Conservation (phyloP, 2,329 filamentous ascomycete genomes). For the Escovopsis sp. region DNA sequence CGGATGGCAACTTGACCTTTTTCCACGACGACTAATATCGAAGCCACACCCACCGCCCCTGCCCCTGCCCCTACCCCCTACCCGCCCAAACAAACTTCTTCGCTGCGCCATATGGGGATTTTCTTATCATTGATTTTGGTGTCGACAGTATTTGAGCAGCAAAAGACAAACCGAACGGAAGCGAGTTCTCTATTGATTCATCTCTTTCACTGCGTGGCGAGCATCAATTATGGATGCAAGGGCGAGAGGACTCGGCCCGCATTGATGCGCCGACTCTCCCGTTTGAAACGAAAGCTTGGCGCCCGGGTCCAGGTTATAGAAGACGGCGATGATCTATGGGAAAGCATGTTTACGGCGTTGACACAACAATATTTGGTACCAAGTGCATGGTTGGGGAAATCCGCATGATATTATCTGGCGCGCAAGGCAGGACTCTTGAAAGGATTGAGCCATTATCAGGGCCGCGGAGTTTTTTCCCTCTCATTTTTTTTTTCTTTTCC, state of each 20-base stretch:
- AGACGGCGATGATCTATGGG: constrained; percentile 14
- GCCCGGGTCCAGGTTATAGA: constrained; percentile 18
- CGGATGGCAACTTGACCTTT: constrained; percentile 32
- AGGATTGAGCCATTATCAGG: constrained; percentile 11
- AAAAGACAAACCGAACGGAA: too few relatives aligned
- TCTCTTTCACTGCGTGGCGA: constrained; percentile 4
- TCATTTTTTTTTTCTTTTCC: not conserved
- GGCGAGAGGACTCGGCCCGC: constrained; percentile 5
- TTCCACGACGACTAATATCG: constrained; percentile 31
- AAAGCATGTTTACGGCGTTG: constrained; percentile 23
- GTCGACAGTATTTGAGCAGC: not conserved
- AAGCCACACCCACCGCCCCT: not conserved
- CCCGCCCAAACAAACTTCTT: too few relatives aligned
- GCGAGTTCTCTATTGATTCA: not conserved
- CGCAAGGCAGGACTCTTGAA: constrained; percentile 3
- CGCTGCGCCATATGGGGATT: too few relatives aligned
- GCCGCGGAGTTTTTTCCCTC: constrained; percentile 10
- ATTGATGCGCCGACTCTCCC: constrained; percentile 11
- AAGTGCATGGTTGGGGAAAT: constrained; percentile 13
- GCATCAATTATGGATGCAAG: constrained; percentile 1
- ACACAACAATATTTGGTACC: constrained; percentile 14
- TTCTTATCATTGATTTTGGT: constrained; percentile 1
- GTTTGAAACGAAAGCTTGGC: constrained; percentile 16
- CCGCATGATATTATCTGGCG: constrained; percentile 14
- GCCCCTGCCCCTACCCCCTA: too few relatives aligned